These are phyloP conservation scores for Tulasnella sp. DNA, from an alignment of 768 basidiomycete species.

Conservation along the genomic window DNA sequence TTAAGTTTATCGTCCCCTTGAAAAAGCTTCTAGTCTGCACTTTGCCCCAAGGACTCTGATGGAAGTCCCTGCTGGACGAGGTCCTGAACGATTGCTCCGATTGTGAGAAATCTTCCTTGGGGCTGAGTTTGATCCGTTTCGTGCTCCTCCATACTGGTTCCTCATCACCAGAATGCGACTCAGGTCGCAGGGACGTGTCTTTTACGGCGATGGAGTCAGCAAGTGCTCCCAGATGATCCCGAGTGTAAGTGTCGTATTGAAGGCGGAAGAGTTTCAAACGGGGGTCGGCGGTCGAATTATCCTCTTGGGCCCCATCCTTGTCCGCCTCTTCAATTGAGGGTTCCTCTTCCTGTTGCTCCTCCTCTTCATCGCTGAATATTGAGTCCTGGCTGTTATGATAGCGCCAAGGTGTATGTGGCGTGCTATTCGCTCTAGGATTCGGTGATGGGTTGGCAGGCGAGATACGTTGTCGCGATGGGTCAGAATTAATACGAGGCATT, in stretches of 20 bases:
- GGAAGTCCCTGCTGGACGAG: conserved; percentile 10
- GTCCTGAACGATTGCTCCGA: not conserved
- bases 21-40: conserved; percentile 37
- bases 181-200: conserved; percentile 3
- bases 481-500: conserved; percentile 22
- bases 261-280: conserved; percentile 83
- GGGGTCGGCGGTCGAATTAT: conserved; percentile 37
- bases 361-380: not conserved
- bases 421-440: conserved; percentile 21
- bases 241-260: conserved; percentile 92
- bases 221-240: conserved; percentile 86
- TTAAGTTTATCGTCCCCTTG: not conserved
- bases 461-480: conserved; percentile 32
- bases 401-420: conserved; percentile 25
- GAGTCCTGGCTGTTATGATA: not conserved
- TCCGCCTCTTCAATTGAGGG: conserved; percentile 29
- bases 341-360: conserved; percentile 18
- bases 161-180: conserved; percentile 8
- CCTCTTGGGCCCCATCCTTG: not conserved
- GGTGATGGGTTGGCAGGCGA: not conserved
- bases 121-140: conserved; percentile 73
- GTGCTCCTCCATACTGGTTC: conserved; percentile 38
- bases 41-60: conserved; percentile 30
- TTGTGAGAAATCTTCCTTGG: conserved; percentile 43
- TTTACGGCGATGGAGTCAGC: conserved; percentile 80